Evolutionary conservation across 2,329 filamentous ascomycete genomes (phyloP).

Genomic region (Fusarium domesticum): DNA sequence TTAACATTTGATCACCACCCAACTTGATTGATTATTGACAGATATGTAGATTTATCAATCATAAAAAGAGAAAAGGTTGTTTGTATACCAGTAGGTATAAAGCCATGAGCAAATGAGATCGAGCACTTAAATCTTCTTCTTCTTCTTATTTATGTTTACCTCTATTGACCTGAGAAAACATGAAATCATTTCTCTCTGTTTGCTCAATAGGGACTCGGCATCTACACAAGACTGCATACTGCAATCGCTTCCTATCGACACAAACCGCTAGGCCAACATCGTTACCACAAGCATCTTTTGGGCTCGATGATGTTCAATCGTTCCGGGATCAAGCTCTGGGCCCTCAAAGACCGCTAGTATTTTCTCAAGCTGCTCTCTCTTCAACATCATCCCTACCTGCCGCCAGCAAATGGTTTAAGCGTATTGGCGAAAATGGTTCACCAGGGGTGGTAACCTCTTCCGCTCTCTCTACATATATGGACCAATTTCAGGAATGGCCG

Average conservation of each 20-base stretch:
- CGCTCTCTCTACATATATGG: constrained; percentile 30
- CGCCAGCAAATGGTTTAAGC: constrained; percentile 56
- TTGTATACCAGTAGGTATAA: too few relatives aligned
- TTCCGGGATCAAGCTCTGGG: constrained; percentile 56
- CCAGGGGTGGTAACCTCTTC: constrained; percentile 6
- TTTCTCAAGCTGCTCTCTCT: constrained; percentile 46
- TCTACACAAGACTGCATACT: constrained; percentile 8
- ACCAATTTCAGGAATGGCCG: constrained; percentile 28
- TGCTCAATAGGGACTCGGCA: constrained; percentile 17
- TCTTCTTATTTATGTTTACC: not conserved
- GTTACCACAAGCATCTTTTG: constrained; percentile 8
- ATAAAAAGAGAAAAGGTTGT: constrained; percentile 1
- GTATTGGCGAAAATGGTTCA: not conserved
- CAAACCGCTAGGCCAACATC: constrained; percentile 6
- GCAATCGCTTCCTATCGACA: constrained; percentile 6
- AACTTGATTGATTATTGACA: not conserved
- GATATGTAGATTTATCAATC: constrained; percentile 6
- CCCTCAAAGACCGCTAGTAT: constrained; percentile 47
- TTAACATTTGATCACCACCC: not conserved
- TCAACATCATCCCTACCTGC: constrained; percentile 45
- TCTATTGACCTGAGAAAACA: constrained; percentile 1
- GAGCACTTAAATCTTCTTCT: not conserved
- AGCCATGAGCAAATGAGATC: too few relatives aligned
- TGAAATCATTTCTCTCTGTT: constrained; percentile 9
- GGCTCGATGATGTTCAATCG: constrained; percentile 33